A percentile compares a stretch with the other conserved stretches of the same genome.
phyloP scores from a whole-genome alignment of 2,329 filamentous ascomycete species.

The Lachnellula suecica region DNA sequence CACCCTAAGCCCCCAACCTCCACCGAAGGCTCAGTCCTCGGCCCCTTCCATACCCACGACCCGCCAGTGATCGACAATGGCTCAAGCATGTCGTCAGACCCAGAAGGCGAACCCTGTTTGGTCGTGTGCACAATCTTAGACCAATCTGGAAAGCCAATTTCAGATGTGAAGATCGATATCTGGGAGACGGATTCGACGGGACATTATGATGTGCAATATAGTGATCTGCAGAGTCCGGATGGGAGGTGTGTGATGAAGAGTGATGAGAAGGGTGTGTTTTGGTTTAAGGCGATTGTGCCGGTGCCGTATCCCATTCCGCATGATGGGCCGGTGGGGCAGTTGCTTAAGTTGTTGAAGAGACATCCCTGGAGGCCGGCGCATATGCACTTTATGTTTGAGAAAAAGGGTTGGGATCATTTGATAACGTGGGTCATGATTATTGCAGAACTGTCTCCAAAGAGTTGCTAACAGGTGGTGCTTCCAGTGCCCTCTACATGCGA shows the following conservation, averaged over 20 bases:
- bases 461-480: not conserved
- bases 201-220: slow-evolving; percentile 79
- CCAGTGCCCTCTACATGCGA: slow-evolving; percentile 72
- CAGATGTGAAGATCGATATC: slow-evolving; percentile 71
- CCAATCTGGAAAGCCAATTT: slow-evolving; percentile 59
- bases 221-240: slow-evolving; percentile 62
- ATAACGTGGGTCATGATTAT: slow-evolving; percentile 66
- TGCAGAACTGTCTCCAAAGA: not conserved
- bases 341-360: slow-evolving; percentile 65
- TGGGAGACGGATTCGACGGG: slow-evolving; percentile 85
- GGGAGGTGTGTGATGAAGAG: slow-evolving; percentile 70
- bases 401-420: slow-evolving; percentile 73
- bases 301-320: slow-evolving; percentile 84
- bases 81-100: slow-evolving; percentile 64
- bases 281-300: slow-evolving; percentile 82
- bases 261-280: slow-evolving; percentile 73
- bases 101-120: slow-evolving; percentile 67
- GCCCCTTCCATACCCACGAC: slow-evolving; percentile 82
- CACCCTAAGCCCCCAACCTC: slow-evolving; percentile 71
- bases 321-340: slow-evolving; percentile 78
- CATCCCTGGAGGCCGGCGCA: slow-evolving; percentile 77
- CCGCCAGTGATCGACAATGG: slow-evolving; percentile 59
- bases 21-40: slow-evolving; percentile 79
- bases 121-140: slow-evolving; percentile 73
- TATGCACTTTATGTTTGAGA: slow-evolving; percentile 88